A percentile compares a stretch with the other conserved stretches of the same genome.
Conservation (phyloP, 2,329 filamentous ascomycete species). For the Periconia digitata region DNA sequence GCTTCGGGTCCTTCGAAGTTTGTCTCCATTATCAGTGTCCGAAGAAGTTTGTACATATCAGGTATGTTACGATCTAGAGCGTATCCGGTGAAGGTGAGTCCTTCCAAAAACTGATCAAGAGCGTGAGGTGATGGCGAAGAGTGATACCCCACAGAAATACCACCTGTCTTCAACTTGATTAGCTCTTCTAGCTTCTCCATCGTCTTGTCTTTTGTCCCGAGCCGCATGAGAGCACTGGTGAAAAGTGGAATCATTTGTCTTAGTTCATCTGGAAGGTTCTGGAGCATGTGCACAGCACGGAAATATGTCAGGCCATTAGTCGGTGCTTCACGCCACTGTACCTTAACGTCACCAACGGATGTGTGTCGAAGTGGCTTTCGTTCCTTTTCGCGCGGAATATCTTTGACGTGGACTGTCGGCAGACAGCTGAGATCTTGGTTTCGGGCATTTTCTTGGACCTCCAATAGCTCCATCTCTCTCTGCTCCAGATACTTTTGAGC, state of each 20-base stretch:
- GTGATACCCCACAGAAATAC: constrained; percentile 82
- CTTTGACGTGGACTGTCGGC: constrained; percentile 82
- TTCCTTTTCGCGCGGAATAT: constrained; percentile 81
- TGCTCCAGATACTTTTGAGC: constrained; percentile 72
- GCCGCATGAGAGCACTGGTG: constrained; percentile 86
- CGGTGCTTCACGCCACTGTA: constrained; percentile 89
- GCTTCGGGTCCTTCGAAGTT: constrained; percentile 85
- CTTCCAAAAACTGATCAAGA: constrained; percentile 72
- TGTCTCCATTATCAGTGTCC: constrained; percentile 79
- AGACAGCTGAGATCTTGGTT: constrained; percentile 84
- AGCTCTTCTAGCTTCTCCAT: constrained; percentile 96
- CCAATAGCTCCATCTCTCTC: constrained; percentile 77
- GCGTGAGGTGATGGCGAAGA: constrained; percentile 76
- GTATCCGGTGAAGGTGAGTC: constrained; percentile 80
- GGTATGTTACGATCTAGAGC: constrained; percentile 88
- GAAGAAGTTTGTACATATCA: constrained; percentile 85
- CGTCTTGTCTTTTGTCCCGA: constrained; percentile 82
- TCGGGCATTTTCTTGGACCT: constrained; percentile 80
- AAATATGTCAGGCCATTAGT: constrained; percentile 98
- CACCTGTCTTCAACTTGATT: constrained; percentile 95
- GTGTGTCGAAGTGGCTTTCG: constrained; percentile 66
- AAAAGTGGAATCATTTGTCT: constrained; percentile 85
- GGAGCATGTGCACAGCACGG: constrained; percentile 78
- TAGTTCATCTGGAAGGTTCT: constrained; percentile 80
- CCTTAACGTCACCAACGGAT: constrained; percentile 63